phyloP scores from a whole-genome alignment of 352 stramenopile species.

The Hyaloperonospora brassicae region DNA sequence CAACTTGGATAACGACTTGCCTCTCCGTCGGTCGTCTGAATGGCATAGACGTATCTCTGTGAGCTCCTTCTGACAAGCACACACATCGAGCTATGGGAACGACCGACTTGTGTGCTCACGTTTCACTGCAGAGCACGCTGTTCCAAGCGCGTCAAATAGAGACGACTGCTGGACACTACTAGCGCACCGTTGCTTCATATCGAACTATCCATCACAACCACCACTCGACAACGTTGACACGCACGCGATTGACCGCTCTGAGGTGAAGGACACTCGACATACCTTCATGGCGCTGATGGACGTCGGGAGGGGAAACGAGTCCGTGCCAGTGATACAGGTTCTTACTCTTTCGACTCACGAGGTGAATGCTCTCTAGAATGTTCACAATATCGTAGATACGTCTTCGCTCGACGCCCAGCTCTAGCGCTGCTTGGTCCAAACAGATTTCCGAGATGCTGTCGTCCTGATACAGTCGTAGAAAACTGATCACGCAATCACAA shows the following conservation, averaged over 20 bases:
- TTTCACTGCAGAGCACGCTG: constrained; percentile 30
- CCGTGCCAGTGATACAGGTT: constrained; percentile 93
- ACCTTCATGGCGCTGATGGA: constrained; percentile 75
- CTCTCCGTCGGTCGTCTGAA: constrained; percentile 47
- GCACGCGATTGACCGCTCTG: too few species aligned
- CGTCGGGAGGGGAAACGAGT: constrained; percentile 46
- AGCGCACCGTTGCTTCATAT: constrained; percentile 33
- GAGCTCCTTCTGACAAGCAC: not conserved
- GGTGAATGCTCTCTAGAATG: constrained; percentile 93
- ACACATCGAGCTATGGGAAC: not conserved
- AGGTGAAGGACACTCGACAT: constrained; percentile 4
- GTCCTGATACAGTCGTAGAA: constrained; percentile 65
- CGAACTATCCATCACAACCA: not conserved
- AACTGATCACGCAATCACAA: constrained; percentile 30
- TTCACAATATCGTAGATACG: constrained; percentile 98
- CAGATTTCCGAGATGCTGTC: constrained; percentile 70
- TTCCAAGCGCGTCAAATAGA: constrained; percentile 13
- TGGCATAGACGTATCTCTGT: not conserved
- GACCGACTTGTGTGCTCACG: not conserved
- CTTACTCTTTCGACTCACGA: constrained; percentile 94
- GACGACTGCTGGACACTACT: constrained; percentile 32
- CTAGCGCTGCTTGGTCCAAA: constrained; percentile 51
- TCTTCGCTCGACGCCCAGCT: constrained; percentile 86
- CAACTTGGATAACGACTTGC: constrained; percentile 86
- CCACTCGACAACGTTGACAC: not conserved